phyloP scores from a whole-genome alignment of 257 asterid genomes.

The Solanum tarijense region DNA sequence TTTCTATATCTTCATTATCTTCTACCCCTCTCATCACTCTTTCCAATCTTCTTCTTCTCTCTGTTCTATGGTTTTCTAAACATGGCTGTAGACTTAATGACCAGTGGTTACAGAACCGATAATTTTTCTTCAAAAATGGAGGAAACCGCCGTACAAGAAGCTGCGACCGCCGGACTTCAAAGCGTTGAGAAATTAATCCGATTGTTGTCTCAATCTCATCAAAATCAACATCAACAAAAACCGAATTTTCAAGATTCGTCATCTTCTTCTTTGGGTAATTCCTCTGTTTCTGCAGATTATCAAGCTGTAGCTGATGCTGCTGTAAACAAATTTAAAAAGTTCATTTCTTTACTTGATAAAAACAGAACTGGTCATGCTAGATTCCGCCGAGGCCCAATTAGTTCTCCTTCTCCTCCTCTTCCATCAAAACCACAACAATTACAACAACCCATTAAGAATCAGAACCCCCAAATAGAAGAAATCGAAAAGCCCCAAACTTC shows the following conservation, averaged over 20 bases:
- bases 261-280: neutral
- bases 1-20: neutral
- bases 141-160: slow-evolving; percentile 67
- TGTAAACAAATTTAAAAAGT: slow-evolving; percentile 57
- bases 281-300: slow-evolving; percentile 26
- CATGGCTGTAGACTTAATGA: slow-evolving; percentile 74
- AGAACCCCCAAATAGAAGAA: slow-evolving; percentile 13
- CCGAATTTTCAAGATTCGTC: slow-evolving; percentile 7
- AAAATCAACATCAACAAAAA: neutral
- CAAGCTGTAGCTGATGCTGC: slow-evolving; percentile 69
- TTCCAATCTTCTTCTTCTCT: neutral
- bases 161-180: slow-evolving; percentile 83
- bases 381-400: slow-evolving; percentile 76
- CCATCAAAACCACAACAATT: neutral
- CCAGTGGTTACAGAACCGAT: slow-evolving; percentile 20
- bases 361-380: slow-evolving; percentile 87
- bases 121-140: slow-evolving; percentile 39
- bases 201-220: slow-evolving; percentile 48
- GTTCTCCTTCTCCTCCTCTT: slow-evolving; percentile 7
- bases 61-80: neutral
- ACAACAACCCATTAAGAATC: slow-evolving; percentile 6
- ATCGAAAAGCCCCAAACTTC: slow-evolving; percentile 10
- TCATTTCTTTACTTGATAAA: slow-evolving; percentile 70
- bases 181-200: slow-evolving; percentile 80
- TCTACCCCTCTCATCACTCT: neutral